Base-by-base conservation (phyloP, 331 rosid species). In the Dryas integrifolia region DNA sequence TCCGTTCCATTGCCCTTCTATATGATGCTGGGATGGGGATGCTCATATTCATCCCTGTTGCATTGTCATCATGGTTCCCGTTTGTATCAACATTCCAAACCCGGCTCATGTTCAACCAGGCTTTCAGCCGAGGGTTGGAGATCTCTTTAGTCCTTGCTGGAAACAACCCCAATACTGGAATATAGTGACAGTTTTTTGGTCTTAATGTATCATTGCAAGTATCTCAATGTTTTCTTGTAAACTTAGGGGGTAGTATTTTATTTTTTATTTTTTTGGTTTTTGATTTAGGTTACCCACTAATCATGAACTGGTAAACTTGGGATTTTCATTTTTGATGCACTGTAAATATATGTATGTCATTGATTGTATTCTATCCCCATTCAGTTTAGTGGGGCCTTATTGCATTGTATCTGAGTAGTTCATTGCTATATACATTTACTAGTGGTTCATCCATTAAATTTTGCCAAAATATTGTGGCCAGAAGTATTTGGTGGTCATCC, bases 21-120 rank as follows among this genome's bases (percentile, higher is more conserved):
- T 94, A 91, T 58, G 96, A 94, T 66, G 98, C 98, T 14, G 96
- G 92, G 63, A 94, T 94, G 98, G 97, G 98, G 77, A 89, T 91
- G 97, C 50, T 94, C 21, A 86, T 94, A 74, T 94, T 94, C 64
- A 63, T 94, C 46, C 98, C 98, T 66, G 74, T 91, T 73, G 97
- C 97, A 35, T 69, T 91, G 10, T 72, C 77, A 41, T 94, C 96
- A 0, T 94, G 98, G 97, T 91, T 94, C 82, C 98, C 98, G 24
- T 91, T 91, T 76, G 86, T 94, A 46, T 91, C 98, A 1, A 94
- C 97, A 6, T 91, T 94, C 85, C 98, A 94, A 82, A 85, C 96
- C 41, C 84, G 97, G 68, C 96, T 94, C 84, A 94, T 91, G 98
- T 94, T 91, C 88, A 94, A 91, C 90, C 92, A 88, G 76, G 98